These are phyloP conservation scores for Suhomyces panamericanus DNA, from an alignment of 1,139 yeast species.

Conservation along the genomic window DNA sequence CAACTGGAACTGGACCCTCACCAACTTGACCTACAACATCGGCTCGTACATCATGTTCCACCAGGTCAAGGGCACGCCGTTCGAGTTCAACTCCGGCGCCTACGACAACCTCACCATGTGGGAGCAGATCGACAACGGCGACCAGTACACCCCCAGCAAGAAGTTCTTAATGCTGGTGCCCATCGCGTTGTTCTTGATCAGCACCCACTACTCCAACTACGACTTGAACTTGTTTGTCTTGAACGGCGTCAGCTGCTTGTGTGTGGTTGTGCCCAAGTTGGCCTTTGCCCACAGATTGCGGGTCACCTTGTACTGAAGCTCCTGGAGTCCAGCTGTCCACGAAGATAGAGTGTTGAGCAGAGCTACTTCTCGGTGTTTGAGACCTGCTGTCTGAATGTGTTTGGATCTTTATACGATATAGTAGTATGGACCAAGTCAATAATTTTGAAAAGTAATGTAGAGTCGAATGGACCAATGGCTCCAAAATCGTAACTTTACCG, in stretches of 20 bases:
- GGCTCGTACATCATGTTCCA: slow-evolving; percentile 97
- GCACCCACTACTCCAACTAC: slow-evolving; percentile 89
- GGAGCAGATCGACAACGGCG: slow-evolving; percentile 98
- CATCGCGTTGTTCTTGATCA: slow-evolving; percentile 75
- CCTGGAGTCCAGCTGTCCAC: background rate
- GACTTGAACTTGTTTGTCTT: slow-evolving; percentile 75
- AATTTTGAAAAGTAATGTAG: too few species aligned
- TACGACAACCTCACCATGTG: slow-evolving; percentile 96
- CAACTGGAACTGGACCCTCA: slow-evolving; percentile 92
- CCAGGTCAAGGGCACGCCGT: slow-evolving; percentile 94
- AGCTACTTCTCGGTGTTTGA: background rate
- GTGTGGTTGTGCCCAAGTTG: slow-evolving; percentile 86
- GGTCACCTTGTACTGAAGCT: slow-evolving; percentile 49
- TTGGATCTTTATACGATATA: background rate
- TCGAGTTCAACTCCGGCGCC: slow-evolving; percentile 95
- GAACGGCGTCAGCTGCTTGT: slow-evolving; percentile 75
- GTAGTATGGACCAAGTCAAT: background rate
- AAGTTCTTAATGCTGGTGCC: slow-evolving; percentile 91
- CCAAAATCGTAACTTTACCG: too few species aligned
- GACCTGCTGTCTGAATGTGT: background rate
- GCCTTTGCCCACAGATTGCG: slow-evolving; percentile 79
- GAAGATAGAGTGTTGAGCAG: background rate
- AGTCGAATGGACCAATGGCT: too few species aligned
- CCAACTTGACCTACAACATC: slow-evolving; percentile 83
- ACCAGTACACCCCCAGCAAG: slow-evolving; percentile 94